These are phyloP conservation scores for Clarireedia homoeocarpa DNA, from an alignment of 2,329 filamentous ascomycete species.

Conservation along the genomic window DNA sequence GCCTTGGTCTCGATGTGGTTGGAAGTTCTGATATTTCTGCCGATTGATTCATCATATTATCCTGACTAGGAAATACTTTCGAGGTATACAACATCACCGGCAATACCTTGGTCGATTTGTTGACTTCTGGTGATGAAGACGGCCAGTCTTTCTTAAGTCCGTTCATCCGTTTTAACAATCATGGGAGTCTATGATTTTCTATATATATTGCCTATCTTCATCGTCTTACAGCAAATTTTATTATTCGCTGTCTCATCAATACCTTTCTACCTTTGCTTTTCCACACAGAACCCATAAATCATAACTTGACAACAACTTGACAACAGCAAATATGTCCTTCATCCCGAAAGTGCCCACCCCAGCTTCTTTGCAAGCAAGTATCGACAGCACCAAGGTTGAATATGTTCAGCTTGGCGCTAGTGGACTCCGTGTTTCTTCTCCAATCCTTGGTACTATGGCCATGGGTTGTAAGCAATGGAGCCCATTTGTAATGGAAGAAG, in stretches of 20 bases:
- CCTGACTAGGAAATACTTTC: neutral
- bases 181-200: too few species aligned
- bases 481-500: conserved; percentile 46
- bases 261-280: neutral
- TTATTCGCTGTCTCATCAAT: too few species aligned
- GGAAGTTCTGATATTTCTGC: too few species aligned
- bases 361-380: conserved; percentile 15
- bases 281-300: neutral
- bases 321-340: neutral
- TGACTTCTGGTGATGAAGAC: neutral
- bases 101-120: neutral
- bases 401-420: conserved; percentile 48
- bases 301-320: neutral
- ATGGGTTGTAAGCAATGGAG: conserved; percentile 35
- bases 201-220: too few species aligned
- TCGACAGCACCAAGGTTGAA: conserved; percentile 36
- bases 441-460: conserved; percentile 56
- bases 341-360: neutral
- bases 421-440: conserved; percentile 53
- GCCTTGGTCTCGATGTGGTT: too few species aligned
- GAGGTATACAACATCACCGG: neutral
- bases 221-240: too few species aligned
- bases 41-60: neutral
- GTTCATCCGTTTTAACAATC: too few species aligned
- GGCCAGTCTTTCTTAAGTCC: neutral